Base-by-base conservation (phyloP, 805 yeast genomes). In the Brettanomyces nanus region DNA sequence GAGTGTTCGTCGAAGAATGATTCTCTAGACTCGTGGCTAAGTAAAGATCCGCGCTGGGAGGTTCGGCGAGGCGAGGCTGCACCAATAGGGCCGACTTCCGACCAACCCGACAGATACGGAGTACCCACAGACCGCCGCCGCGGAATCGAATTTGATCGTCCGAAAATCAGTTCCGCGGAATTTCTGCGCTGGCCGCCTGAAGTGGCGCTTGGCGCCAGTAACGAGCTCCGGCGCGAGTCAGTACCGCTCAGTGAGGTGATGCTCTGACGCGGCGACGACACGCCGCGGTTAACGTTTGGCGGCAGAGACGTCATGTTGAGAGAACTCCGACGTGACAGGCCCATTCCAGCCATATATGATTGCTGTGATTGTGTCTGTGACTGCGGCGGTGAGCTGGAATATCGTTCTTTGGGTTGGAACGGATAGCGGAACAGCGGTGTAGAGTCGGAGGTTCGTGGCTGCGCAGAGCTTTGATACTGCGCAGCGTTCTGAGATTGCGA, bases 401-500 rank as follows among this genome's bases (percentile, higher is more conserved):
- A 7, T 6, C 42, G 28, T 13, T 44, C 47, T 20, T 47, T 48
- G 1, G 79, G 84, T 51, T 79, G 85, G 52, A 81, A 82, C 0
- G 90, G 90, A 13, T 76, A 63, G 50, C 92, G 66, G 53, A 82
- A 82, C 34, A 62, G 69, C 2, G 82, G 83, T 2, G 68, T 61
- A n/a, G 34, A 33, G 15, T 33, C 38, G 11, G 26, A 23, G n/a
- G n/a, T n/a, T n/a, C n/a, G n/a, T n/a, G n/a, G n/a, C n/a, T n/a
- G n/a, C n/a, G n/a, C n/a, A n/a, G n/a, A n/a, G n/a, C n/a, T n/a
- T n/a, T n/a, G n/a, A n/a, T n/a, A n/a, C n/a, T n/a, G n/a, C n/a
- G n/a, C n/a, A n/a, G n/a, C n/a, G n/a, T n/a, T n/a, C n/a, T n/a
- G n/a, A n/a, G n/a, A n/a, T n/a, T n/a, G n/a, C n/a, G n/a, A n/a